phyloP scores from a whole-genome alignment of 768 basidiomycete genomes.

The Tulasnella calospora region DNA sequence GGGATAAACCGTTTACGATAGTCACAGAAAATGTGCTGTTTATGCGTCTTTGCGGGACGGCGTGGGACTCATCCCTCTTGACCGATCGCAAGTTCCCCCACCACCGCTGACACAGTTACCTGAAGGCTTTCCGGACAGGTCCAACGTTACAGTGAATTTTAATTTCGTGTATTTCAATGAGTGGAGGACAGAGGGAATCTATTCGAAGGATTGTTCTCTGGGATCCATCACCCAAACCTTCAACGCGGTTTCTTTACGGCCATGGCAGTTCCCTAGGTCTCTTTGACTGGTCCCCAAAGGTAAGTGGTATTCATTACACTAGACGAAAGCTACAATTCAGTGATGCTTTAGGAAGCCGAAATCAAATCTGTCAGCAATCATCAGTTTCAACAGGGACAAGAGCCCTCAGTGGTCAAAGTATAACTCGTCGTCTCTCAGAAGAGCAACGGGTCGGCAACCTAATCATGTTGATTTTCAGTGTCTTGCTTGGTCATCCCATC shows the following conservation, averaged over 20 bases:
- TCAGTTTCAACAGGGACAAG: neutral
- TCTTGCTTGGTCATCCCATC: slow-evolving; percentile 30
- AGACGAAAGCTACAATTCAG: neutral
- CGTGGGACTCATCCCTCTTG: too few species aligned
- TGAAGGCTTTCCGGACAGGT: neutral
- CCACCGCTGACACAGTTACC: neutral
- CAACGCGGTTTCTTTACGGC: slow-evolving; percentile 12
- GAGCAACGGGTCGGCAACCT: neutral
- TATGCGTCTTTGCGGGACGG: too few species aligned
- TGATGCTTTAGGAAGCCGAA: neutral
- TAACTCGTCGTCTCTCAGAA: neutral
- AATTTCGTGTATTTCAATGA: neutral
- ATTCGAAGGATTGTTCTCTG: slow-evolving; percentile 15
- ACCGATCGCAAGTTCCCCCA: neutral
- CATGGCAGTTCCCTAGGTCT: slow-evolving; percentile 10
- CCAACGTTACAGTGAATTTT: neutral
- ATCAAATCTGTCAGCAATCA: slow-evolving; percentile 14
- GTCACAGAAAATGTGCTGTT: too few species aligned
- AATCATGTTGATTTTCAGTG: slow-evolving; percentile 23
- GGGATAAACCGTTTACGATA: too few species aligned
- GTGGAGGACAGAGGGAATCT: neutral
- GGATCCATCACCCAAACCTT: slow-evolving; percentile 10
- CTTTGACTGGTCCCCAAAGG: slow-evolving; percentile 10
- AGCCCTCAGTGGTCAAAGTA: slow-evolving; percentile 17
- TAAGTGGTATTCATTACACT: neutral